These are phyloP conservation scores for Bassia scoparia DNA, from an alignment of 148 eudicot genomes.

Conservation along the genomic window DNA sequence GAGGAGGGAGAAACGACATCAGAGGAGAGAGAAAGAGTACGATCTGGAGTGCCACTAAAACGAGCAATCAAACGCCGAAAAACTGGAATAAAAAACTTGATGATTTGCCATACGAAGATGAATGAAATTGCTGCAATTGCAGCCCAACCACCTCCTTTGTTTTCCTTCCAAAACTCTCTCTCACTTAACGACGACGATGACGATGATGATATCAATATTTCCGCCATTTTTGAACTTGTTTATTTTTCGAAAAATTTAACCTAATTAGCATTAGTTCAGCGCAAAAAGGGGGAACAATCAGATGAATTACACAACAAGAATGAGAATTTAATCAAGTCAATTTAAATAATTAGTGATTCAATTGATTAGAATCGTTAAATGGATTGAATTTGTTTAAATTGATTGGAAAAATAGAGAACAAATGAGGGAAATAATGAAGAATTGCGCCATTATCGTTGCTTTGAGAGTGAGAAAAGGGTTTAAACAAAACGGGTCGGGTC, in stretches of 20 bases:
- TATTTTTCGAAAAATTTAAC: background rate
- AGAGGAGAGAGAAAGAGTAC: slow-evolving; percentile 14
- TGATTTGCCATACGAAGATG: slow-evolving; percentile 30
- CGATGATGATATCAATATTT: background rate
- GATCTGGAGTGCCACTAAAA: background rate
- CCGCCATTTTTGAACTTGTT: slow-evolving; percentile 1
- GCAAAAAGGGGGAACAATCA: background rate
- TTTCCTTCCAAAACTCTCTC: slow-evolving; percentile 31
- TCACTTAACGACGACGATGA: background rate
- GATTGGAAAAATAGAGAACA: too few species aligned
- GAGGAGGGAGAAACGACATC: slow-evolving; percentile 21
- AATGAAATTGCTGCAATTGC: slow-evolving; percentile 24
- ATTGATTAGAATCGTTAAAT: background rate
- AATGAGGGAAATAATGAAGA: background rate
- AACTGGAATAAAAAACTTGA: slow-evolving; percentile 8
- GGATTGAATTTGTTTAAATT: background rate
- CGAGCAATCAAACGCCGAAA: slow-evolving; percentile 13
- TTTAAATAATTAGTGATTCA: too few species aligned
- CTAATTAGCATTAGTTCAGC: background rate
- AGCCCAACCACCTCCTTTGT: slow-evolving; percentile 30
- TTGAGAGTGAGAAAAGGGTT: background rate
- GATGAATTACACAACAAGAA: background rate
- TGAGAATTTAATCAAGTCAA: background rate
- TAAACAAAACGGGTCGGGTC: too few species aligned
- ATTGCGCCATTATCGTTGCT: slow-evolving; percentile 1